phyloP scores from a whole-genome alignment of 805 yeast species.

The Pichia kluyveri region DNA sequence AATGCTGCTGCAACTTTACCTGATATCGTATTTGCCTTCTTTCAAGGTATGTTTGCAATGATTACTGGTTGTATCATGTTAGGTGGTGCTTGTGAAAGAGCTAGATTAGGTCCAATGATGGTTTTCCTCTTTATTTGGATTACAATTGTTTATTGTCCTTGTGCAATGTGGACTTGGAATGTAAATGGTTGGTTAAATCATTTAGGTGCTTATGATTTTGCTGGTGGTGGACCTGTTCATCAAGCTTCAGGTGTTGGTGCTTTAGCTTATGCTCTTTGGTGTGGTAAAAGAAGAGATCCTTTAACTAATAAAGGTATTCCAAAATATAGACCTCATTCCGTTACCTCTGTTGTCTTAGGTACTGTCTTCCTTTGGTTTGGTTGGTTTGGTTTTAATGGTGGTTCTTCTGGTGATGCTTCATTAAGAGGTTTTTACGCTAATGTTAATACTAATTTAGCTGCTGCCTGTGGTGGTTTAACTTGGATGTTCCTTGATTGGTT shows the following conservation, averaged over 20 bases:
- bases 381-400: constrained; percentile 99
- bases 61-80: constrained; percentile 89
- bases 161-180: constrained; percentile 98
- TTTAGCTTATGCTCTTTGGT: constrained; percentile 79
- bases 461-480: constrained; percentile 84
- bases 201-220: constrained; percentile 87
- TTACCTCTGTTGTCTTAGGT: constrained; percentile 83
- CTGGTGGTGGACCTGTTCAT: constrained; percentile 99
- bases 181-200: constrained; percentile 79
- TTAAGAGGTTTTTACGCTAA: constrained; percentile 93
- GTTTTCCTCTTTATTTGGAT: constrained; percentile 88
- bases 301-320: constrained; percentile 63
- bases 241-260: constrained; percentile 93
- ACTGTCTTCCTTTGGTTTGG: constrained; percentile 96
- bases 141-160: constrained; percentile 91
- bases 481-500: constrained; percentile 91
- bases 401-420: constrained; percentile 89
- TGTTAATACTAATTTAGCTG: constrained; percentile 89
- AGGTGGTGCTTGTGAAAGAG: constrained; percentile 98
- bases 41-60: constrained; percentile 96
- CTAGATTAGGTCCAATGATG: constrained; percentile 94
- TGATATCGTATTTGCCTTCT: constrained; percentile 80
- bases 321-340: constrained; percentile 89
- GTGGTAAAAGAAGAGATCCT: constrained; percentile 90
- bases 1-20: constrained; percentile 65